Evolutionary conservation across 192 early-diverging fungal genomes (phyloP).

Genomic region (Borealophlyctis nickersoniae): DNA sequence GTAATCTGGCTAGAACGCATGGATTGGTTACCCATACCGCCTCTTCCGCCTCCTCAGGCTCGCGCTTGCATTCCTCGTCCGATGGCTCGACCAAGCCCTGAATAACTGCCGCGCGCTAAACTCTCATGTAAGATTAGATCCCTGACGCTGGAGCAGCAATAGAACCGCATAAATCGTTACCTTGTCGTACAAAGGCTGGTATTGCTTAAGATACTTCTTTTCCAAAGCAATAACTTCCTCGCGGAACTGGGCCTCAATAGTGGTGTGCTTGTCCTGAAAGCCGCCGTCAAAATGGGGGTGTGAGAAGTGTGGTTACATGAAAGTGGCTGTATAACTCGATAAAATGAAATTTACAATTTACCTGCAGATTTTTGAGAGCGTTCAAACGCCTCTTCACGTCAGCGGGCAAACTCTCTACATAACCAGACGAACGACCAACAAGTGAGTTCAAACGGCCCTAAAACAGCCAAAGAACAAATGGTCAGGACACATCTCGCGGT

Average conservation of each 20-base stretch:
- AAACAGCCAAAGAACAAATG: conserved; percentile 23
- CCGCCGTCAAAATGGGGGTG: neutral
- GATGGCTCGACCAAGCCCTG: conserved; percentile 85
- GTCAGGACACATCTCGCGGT: neutral
- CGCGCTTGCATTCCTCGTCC: conserved; percentile 72
- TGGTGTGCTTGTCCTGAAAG: conserved; percentile 67
- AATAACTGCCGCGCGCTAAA: conserved; percentile 73
- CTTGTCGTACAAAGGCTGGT: conserved; percentile 83
- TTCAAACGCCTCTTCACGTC: conserved; percentile 83
- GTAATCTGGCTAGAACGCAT: too few relatives aligned
- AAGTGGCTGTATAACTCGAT: neutral
- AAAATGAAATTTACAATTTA: conserved; percentile 19
- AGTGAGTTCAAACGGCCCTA: conserved; percentile 77
- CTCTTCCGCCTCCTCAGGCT: conserved; percentile 54
- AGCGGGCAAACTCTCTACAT: conserved; percentile 50
- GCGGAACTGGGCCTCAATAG: conserved; percentile 84
- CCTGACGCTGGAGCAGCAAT: neutral
- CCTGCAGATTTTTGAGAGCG: conserved; percentile 83
- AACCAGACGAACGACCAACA: conserved; percentile 66
- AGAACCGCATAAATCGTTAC: conserved; percentile 17
- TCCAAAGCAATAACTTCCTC: conserved; percentile 92
- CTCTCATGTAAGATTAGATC: conserved; percentile 19
- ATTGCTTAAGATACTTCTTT: conserved; percentile 88
- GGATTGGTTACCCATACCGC: conserved; percentile 16
- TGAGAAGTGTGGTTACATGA: neutral